Percentiles rank a stretch among this genome's conserved stretches.
phyloP scores from a whole-genome alignment of 2,329 filamentous ascomycete genomes.

The Aspergillus pseudoglaucus region DNA sequence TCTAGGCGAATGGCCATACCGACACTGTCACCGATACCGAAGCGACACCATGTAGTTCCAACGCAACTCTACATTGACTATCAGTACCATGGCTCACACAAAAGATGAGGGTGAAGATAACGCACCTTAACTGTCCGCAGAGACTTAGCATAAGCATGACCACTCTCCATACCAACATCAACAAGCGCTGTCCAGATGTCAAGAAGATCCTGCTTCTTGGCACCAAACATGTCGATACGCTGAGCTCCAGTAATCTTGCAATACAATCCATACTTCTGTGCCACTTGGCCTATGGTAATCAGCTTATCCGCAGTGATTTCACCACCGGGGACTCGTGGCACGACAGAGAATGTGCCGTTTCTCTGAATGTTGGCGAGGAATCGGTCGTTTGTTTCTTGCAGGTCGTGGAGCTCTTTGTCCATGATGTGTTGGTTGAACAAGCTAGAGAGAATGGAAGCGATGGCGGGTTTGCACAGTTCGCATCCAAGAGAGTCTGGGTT shows the following conservation, averaged over 20 bases:
- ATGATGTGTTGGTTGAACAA: conserved; percentile 81
- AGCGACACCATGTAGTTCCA: conserved; percentile 85
- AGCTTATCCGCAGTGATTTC: conserved; percentile 85
- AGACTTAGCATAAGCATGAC: conserved; percentile 85
- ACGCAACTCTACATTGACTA: conserved; percentile 68
- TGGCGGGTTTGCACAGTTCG: conserved; percentile 76
- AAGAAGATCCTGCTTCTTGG: conserved; percentile 76
- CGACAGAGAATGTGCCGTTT: conserved; percentile 83
- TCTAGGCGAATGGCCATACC: conserved; percentile 84
- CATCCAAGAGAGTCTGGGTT: conserved; percentile 69
- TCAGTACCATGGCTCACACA: too few species aligned
- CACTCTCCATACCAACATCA: conserved; percentile 80
- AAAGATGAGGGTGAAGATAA: too few species aligned
- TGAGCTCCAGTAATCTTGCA: conserved; percentile 90
- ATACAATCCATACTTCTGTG: conserved; percentile 77
- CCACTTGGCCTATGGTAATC: conserved; percentile 74
- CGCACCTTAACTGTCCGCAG: conserved; percentile 77
- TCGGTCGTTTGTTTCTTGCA: conserved; percentile 86
- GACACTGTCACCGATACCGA: conserved; percentile 81
- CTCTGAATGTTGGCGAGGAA: conserved; percentile 86
- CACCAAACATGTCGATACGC: conserved; percentile 88
- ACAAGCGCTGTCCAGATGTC: conserved; percentile 76
- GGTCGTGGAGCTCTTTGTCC: conserved; percentile 60
- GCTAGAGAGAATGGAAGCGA: conserved; percentile 73
- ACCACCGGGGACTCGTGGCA: conserved; percentile 74